Evolutionary conservation across 352 stramenopile species (phyloP).

Genomic region (Globisporangium nodosum): DNA sequence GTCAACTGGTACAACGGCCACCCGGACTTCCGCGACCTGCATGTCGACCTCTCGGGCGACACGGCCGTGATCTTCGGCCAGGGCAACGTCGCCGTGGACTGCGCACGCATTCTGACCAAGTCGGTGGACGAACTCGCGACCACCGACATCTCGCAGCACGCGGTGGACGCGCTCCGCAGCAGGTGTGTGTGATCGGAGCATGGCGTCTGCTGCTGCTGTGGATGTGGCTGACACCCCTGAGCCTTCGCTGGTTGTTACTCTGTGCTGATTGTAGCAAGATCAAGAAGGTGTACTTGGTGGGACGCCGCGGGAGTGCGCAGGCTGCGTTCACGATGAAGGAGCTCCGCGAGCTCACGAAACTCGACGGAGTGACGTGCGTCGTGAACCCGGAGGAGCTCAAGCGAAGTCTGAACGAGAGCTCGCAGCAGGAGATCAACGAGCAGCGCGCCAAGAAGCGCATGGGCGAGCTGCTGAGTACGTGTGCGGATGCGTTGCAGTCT

Average conservation of each 20-base stretch:
- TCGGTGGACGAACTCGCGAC: conserved; percentile 75
- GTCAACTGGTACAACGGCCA: conserved; percentile 99
- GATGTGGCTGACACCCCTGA: too few relatives aligned
- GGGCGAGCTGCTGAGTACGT: conserved; percentile 61
- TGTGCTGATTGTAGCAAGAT: conserved; percentile 29
- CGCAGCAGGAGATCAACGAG: conserved; percentile 83
- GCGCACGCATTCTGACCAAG: conserved; percentile 94
- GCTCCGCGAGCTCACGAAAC: conserved; percentile 85
- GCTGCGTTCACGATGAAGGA: conserved; percentile 98
- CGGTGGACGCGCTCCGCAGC: conserved; percentile 78
- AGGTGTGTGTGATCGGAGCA: conserved; percentile 18
- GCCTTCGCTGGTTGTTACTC: background rate
- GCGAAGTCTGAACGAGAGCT: conserved; percentile 78
- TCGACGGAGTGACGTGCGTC: conserved; percentile 74
- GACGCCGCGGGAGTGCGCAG: conserved; percentile 93
- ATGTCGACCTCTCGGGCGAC: conserved; percentile 47
- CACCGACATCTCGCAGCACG: conserved; percentile 91
- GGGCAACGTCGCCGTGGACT: conserved; percentile 98
- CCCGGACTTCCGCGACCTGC: conserved; percentile 88
- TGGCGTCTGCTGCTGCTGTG: background rate
- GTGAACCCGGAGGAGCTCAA: conserved; percentile 88
- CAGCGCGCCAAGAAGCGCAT: conserved; percentile 82
- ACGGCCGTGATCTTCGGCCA: conserved; percentile 95
- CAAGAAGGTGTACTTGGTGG: conserved; percentile 89
- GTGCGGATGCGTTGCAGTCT: background rate